A percentile compares a stretch with the other conserved stretches of the same genome.
Conservation (phyloP, 805 yeast species). For the Starmerella davenportii region DNA sequence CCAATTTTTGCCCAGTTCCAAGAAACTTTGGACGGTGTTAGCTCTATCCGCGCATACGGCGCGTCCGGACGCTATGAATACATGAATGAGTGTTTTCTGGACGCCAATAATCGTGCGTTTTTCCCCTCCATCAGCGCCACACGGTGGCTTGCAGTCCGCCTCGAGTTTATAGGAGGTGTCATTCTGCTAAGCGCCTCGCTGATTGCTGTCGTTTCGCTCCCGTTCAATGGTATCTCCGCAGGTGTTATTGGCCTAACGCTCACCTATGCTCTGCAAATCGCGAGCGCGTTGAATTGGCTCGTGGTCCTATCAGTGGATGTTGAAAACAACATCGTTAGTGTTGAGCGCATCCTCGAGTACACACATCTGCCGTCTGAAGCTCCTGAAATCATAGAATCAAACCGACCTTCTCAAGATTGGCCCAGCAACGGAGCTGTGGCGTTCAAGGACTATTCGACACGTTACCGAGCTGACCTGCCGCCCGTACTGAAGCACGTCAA, state of each 20-base stretch:
- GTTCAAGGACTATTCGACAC: constrained; percentile 56
- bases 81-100: constrained; percentile 25
- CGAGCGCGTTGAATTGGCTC: constrained; percentile 90
- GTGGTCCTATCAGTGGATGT: constrained; percentile 98
- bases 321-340: constrained; percentile 90
- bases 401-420: constrained; percentile 57
- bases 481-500: constrained; percentile 54
- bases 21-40: constrained; percentile 52
- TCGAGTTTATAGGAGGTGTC: constrained; percentile 69
- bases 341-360: constrained; percentile 85
- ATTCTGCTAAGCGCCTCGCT: constrained; percentile 65
- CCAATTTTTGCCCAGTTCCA: constrained; percentile 61
- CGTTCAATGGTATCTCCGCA: constrained; percentile 59
- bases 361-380: constrained; percentile 72
- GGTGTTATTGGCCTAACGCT: constrained; percentile 89
- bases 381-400: constrained; percentile 41
- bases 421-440: constrained; percentile 51
- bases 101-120: constrained; percentile 40
- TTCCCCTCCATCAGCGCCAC: constrained; percentile 56
- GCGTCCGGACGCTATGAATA: constrained; percentile 37
- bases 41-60: constrained; percentile 48
- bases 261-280: constrained; percentile 79
- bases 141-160: constrained; percentile 61
- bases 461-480: constrained; percentile 67
- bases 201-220: constrained; percentile 52